phyloP scores from a whole-genome alignment of 2,329 filamentous ascomycete genomes.

The Sordariomycetes sp. region DNA sequence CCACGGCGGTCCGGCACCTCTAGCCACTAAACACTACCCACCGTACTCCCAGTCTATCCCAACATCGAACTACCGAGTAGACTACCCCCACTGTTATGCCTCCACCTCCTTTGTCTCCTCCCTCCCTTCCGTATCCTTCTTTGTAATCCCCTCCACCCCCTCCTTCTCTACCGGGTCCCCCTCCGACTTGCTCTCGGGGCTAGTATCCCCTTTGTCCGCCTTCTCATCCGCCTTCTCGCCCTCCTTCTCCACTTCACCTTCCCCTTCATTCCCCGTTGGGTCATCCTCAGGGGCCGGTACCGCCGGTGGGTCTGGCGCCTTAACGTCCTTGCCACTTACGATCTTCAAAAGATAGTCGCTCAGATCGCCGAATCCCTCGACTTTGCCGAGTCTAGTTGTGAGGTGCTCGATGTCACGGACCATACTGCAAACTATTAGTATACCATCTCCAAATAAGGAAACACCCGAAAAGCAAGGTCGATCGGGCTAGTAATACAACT shows the following conservation, averaged over 20 bases:
- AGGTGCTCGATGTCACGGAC: constrained; percentile 67
- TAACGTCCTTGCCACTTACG: constrained; percentile 46
- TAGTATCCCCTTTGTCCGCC: background rate
- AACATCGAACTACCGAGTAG: no score
- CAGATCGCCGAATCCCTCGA: constrained; percentile 68
- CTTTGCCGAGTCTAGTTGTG: constrained; percentile 57
- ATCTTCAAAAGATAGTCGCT: constrained; percentile 59
- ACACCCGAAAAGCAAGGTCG: background rate
- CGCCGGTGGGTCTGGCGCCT: constrained; percentile 11
- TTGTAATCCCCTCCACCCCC: background rate
- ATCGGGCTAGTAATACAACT: no score
- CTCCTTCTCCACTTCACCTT: constrained; percentile 8
- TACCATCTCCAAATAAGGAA: background rate
- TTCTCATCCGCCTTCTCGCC: constrained; percentile 11
- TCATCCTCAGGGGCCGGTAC: constrained; percentile 7
- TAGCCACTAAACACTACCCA: no score
- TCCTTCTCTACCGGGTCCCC: background rate
- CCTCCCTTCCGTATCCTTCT: background rate
- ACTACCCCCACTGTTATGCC: no score
- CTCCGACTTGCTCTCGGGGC: background rate
- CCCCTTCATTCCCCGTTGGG: constrained; percentile 9
- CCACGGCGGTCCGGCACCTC: background rate
- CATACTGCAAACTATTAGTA: constrained; percentile 46
- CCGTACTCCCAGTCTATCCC: no score
- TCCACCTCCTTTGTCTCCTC: no score